Evolutionary conservation across 2,329 filamentous ascomycete genomes (phyloP).

Genomic region (Aureobasidium sp.): DNA sequence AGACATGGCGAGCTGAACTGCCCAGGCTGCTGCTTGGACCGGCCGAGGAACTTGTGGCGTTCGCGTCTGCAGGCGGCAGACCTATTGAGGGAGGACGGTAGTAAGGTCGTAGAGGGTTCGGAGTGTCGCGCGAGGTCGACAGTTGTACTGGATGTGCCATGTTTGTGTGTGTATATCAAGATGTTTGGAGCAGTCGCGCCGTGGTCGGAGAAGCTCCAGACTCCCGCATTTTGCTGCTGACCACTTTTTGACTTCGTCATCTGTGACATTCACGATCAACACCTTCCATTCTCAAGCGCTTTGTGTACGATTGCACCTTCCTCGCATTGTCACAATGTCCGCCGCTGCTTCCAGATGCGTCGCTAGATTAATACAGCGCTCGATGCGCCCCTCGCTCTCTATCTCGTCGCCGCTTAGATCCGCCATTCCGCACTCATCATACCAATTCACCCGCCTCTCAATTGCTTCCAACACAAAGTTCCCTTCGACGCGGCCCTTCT

Average conservation of each 20-base stretch:
- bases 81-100: constrained; percentile 65
- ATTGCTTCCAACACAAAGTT: not conserved
- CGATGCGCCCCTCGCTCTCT: not conserved
- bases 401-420: constrained; percentile 13
- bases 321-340: not conserved
- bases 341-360: constrained; percentile 5
- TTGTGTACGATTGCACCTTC: not conserved
- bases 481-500: constrained; percentile 49
- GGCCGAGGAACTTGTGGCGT: constrained; percentile 22
- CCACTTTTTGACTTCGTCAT: not conserved
- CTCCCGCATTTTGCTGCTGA: not conserved
- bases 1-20: constrained; percentile 69
- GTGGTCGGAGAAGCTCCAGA: not conserved
- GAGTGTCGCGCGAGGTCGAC: constrained; percentile 40
- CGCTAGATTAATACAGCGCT: constrained; percentile 1
- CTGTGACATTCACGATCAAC: not conserved
- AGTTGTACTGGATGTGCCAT: constrained; percentile 28
- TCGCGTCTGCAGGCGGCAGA: constrained; percentile 40
- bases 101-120: constrained; percentile 63
- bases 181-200: not conserved
- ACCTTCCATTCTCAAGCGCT: not conserved
- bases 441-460: not conserved
- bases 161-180: not conserved
- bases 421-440: constrained; percentile 11
- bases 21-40: constrained; percentile 46